Percentiles rank a stretch among this genome's conserved stretches.
phyloP scores from a whole-genome alignment of 2,329 filamentous ascomycete genomes.

The Pseudogymnoascus sp. region DNA sequence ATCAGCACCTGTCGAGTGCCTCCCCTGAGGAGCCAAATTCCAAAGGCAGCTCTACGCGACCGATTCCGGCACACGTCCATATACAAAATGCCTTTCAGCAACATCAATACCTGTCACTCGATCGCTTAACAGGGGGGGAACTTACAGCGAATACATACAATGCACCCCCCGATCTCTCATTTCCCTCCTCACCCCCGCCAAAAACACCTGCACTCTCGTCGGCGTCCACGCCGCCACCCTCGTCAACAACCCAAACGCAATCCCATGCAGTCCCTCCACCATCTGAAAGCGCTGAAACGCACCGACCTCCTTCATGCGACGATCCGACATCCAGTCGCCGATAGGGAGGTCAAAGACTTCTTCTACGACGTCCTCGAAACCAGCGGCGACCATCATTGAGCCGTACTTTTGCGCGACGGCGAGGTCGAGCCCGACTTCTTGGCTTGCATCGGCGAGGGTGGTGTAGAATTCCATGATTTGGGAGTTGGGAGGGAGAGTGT shows the following conservation, averaged over 20 bases:
- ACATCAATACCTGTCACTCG: background rate
- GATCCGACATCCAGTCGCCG: conserved; percentile 41
- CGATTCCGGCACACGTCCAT: conserved; percentile 2
- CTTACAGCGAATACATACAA: conserved; percentile 22
- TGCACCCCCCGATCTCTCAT: conserved; percentile 28
- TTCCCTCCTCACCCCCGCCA: conserved; percentile 29
- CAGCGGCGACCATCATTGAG: conserved; percentile 37
- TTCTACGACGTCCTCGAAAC: conserved; percentile 43
- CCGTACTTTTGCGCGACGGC: conserved; percentile 7
- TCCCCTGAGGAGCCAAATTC: background rate
- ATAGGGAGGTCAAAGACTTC: conserved; percentile 40
- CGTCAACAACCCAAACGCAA: conserved; percentile 26
- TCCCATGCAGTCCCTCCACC: conserved; percentile 14
- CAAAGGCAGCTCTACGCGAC: background rate
- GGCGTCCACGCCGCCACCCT: conserved; percentile 30
- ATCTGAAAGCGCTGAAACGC: conserved; percentile 10
- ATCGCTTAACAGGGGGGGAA: background rate
- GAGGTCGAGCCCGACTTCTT: conserved; percentile 9
- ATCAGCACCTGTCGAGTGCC: background rate
- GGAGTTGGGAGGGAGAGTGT: conserved; percentile 24
- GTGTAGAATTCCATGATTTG: conserved; percentile 12
- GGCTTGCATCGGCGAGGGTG: background rate
- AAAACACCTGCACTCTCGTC: conserved; percentile 29
- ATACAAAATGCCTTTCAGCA: conserved; percentile 4
- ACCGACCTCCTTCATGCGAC: conserved; percentile 42